A percentile compares a stretch with the other conserved stretches of the same genome.
Conservation (phyloP, 805 yeast species). For the Starmerella asiatica region DNA sequence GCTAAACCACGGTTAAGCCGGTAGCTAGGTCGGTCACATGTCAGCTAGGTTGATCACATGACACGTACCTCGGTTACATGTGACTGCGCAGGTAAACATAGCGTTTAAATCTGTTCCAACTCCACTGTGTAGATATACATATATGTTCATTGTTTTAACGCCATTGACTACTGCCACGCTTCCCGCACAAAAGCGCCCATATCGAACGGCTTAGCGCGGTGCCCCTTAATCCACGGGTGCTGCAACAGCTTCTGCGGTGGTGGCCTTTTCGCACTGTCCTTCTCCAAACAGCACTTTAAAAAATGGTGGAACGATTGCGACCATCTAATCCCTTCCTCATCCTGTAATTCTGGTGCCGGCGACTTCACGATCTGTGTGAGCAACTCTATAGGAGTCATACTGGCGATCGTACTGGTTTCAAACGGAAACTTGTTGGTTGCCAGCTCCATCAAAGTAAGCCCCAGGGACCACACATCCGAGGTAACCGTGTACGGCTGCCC, state of each 20-base stretch:
- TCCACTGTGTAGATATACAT: no score
- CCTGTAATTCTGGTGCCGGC: constrained; percentile 60
- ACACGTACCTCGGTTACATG: no score
- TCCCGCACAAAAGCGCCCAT: constrained; percentile 76
- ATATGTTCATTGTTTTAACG: no score
- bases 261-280: constrained; percentile 68
- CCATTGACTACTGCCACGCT: constrained; percentile 34
- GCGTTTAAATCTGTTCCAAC: no score
- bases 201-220: constrained; percentile 53
- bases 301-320: constrained; percentile 70
- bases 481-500: constrained; percentile 93
- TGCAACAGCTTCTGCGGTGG: constrained; percentile 83
- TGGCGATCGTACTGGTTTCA: constrained; percentile 33
- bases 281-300: constrained; percentile 63
- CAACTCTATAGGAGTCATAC: constrained; percentile 70
- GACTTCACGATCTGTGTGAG: constrained; percentile 67
- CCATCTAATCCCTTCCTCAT: constrained; percentile 76
- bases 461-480: constrained; percentile 93
- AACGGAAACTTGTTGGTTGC: constrained; percentile 88
- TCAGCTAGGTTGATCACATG: no score
- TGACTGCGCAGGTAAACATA: no score
- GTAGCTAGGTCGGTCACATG: no score
- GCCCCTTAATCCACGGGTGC: constrained; percentile 88
- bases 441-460: constrained; percentile 81
- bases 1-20: no score